These are phyloP conservation scores for Colletotrichum gigasporum DNA, from an alignment of 2,329 filamentous ascomycete genomes.

Conservation along the genomic window DNA sequence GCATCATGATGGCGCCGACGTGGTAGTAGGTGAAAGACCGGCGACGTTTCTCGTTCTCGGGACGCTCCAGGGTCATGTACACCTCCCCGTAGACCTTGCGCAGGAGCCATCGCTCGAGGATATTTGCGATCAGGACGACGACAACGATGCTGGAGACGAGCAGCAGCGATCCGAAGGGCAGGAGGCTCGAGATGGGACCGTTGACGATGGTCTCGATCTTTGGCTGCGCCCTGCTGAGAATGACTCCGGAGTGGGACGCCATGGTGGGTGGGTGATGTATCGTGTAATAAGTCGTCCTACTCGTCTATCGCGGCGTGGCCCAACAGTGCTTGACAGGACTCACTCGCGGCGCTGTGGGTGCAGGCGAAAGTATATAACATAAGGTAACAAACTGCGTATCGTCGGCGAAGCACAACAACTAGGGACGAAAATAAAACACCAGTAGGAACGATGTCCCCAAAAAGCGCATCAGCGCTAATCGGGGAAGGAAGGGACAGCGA, in stretches of 20 bases:
- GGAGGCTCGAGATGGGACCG: constrained; percentile 17
- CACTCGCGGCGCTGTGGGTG: no score
- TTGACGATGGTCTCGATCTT: constrained; percentile 27
- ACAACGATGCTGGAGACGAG: constrained; percentile 24
- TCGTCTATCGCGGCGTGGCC: constrained; percentile 2
- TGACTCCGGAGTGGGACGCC: not conserved
- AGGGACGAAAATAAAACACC: constrained; percentile 6
- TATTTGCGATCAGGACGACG: constrained; percentile 23
- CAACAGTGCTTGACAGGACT: not conserved
- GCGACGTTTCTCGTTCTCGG: constrained; percentile 28
- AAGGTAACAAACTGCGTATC: not conserved
- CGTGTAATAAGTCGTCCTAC: not conserved
- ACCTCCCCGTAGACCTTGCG: constrained; percentile 15
- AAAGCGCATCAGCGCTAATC: not conserved
- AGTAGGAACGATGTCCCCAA: not conserved
- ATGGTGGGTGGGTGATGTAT: not conserved
- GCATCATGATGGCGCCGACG: constrained; percentile 27
- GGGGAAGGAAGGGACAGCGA: not conserved
- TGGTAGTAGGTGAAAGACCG: constrained; percentile 33
- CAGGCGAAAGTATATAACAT: not conserved
- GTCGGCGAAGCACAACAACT: not conserved
- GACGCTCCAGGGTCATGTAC: constrained; percentile 10
- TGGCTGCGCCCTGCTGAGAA: constrained; percentile 1
- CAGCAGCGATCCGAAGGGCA: constrained; percentile 25
- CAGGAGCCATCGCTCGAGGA: constrained; percentile 30